Conservation (phyloP, 805 yeast species). For the Sugiyamaella mastotermitis region DNA sequence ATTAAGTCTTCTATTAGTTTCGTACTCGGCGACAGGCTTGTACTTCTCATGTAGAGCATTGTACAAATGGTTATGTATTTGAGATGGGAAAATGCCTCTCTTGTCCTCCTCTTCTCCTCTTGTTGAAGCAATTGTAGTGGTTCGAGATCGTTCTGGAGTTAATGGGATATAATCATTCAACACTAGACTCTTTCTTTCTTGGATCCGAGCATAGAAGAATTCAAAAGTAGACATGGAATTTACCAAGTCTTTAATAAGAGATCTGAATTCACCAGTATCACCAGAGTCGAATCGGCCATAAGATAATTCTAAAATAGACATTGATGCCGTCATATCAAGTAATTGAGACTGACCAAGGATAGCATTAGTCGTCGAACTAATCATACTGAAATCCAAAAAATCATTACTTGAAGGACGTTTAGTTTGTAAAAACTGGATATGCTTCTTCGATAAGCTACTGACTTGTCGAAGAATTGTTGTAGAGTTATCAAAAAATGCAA, state of each 20-base stretch:
- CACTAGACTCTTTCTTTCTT: constrained; percentile 12
- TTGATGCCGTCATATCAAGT: constrained; percentile 7
- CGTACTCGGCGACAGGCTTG: constrained; percentile 18
- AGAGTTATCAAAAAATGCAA: constrained; percentile 17
- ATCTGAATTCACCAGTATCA: constrained; percentile 23
- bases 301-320: constrained; percentile 19
- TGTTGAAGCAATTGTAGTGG: neutral
- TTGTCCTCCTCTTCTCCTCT: neutral
- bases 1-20: constrained; percentile 5
- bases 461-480: constrained; percentile 16
- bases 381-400: constrained; percentile 4
- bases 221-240: constrained; percentile 20
- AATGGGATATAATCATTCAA: constrained; percentile 1
- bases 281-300: constrained; percentile 23
- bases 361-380: constrained; percentile 6
- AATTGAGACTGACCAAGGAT: constrained; percentile 14
- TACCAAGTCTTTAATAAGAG: constrained; percentile 19
- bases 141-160: neutral
- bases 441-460: constrained; percentile 6
- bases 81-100: neutral
- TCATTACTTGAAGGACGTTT: constrained; percentile 16
- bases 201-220: constrained; percentile 16
- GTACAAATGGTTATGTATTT: neutral
- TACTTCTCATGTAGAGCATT: constrained; percentile 13
- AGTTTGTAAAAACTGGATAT: constrained; percentile 9